Evolutionary conservation across 768 basidiomycete genomes (phyloP).

Genomic region (Grammothele lineata): DNA sequence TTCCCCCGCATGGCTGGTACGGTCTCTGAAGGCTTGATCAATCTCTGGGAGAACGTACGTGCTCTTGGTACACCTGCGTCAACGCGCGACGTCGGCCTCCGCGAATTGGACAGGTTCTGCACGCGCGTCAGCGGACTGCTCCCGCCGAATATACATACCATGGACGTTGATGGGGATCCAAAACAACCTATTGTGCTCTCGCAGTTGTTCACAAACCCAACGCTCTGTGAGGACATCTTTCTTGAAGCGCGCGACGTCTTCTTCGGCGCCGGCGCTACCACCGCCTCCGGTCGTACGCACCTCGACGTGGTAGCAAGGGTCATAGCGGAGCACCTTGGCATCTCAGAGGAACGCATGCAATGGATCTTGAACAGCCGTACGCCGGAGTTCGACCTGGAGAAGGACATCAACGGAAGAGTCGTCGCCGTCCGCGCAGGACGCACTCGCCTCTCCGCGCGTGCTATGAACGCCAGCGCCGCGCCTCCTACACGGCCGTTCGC

Average conservation of each 20-base stretch:
- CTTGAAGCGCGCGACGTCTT: constrained; percentile 89
- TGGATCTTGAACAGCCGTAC: constrained; percentile 66
- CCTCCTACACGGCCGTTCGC: constrained; percentile 65
- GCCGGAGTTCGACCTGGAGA: constrained; percentile 67
- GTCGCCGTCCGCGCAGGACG: constrained; percentile 59
- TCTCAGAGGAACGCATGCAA: constrained; percentile 63
- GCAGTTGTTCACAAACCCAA: constrained; percentile 61
- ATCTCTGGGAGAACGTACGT: constrained; percentile 64
- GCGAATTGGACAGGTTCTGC: constrained; percentile 84
- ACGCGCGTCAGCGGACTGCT: constrained; percentile 61
- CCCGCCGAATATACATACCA: constrained; percentile 41
- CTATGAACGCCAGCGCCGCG: constrained; percentile 32
- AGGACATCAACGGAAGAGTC: constrained; percentile 58
- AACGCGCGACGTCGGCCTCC: constrained; percentile 61
- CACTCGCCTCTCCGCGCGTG: constrained; percentile 49
- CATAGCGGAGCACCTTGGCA: constrained; percentile 57
- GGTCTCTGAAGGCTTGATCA: constrained; percentile 49
- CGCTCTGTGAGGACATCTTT: constrained; percentile 83
- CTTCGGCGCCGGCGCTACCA: constrained; percentile 66
- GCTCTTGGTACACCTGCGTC: constrained; percentile 47
- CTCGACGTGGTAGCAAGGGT: constrained; percentile 44
- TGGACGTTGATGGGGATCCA: constrained; percentile 35
- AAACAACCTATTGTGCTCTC: constrained; percentile 31
- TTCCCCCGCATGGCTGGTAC: constrained; percentile 58
- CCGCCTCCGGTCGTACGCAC: constrained; percentile 47